Base-by-base conservation (phyloP, 2,329 filamentous ascomycete species). In the Mycosphaerella arachidis region DNA sequence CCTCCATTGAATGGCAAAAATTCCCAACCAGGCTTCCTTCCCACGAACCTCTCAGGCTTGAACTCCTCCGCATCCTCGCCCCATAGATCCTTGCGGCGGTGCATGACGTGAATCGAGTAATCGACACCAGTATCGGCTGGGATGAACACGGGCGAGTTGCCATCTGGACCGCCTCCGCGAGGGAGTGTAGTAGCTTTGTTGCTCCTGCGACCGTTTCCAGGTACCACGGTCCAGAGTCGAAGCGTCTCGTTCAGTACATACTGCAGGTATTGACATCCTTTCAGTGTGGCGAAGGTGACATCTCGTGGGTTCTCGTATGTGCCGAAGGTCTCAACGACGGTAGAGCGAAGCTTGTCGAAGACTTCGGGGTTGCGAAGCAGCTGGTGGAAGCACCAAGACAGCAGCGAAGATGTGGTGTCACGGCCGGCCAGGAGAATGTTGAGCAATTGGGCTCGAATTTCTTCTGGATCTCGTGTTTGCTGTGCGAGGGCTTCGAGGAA, bases 211-310 rank as follows among this genome's bases (percentile, higher is more conserved):
- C 90, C 81, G 74, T 93, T 93, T 77, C 89, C 91, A 1, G 91
- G 90, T 1, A 94, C 88, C 16, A 84, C 80, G 1, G 90, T 88
- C 74, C 92, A 92, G n/a, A 92, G 76, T 12, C 90, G 86, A 61
- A 92, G 82, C 0, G 66, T 67, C 48, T 69, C 92, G 71, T 84
- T 89, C 46, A 72, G 56, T 40, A 63, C 67, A 63, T 69, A 62
- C 53, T 72, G 69, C n/a, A 72, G 63, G 73, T 93, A 95, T 2
- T 88, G 86, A 71, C 94, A 82, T 59, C 79, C 79, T 74, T 94
- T 90, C 64, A 93, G 82, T 60, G 86, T 81, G 8, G 78, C 68
- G 63, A 81, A 81, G 1, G 79, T 77, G 62, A 86, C 80, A 43
- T 74, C 71, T 30, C 55, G 76, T 55, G 56, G 79, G 52, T 72